Conservation (phyloP, 2,329 filamentous ascomycete genomes). For the Pestalotiopsis sp. region DNA sequence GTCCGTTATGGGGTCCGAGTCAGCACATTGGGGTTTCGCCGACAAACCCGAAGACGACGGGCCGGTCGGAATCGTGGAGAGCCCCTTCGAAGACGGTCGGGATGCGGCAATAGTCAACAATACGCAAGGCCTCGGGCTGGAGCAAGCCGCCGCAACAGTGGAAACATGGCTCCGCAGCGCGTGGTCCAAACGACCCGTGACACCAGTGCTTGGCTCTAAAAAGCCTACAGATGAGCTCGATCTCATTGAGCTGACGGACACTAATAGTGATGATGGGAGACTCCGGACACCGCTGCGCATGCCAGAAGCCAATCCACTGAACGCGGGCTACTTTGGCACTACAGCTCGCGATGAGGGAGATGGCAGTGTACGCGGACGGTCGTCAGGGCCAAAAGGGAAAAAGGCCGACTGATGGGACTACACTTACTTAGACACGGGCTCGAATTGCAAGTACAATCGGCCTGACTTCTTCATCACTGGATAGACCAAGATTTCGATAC, state of each 20-base stretch:
- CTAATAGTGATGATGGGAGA: constrained; percentile 57
- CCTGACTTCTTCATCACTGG: background rate
- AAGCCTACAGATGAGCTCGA: constrained; percentile 56
- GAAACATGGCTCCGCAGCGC: constrained; percentile 91
- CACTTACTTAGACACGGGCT: background rate
- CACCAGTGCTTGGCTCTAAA: constrained; percentile 47
- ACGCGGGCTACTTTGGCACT: constrained; percentile 34
- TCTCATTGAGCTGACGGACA: constrained; percentile 72
- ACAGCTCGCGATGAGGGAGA: constrained; percentile 43
- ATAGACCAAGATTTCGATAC: background rate
- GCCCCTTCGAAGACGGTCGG: constrained; percentile 50
- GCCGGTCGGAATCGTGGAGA: constrained; percentile 48
- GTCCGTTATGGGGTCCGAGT: constrained; percentile 65
- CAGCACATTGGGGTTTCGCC: constrained; percentile 57
- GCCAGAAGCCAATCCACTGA: constrained; percentile 31
- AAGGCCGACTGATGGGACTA: constrained; percentile 43
- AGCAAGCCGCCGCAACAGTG: constrained; percentile 83
- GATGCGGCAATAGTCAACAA: constrained; percentile 39
- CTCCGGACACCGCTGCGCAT: constrained; percentile 19
- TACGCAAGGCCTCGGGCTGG: constrained; percentile 61
- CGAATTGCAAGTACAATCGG: background rate
- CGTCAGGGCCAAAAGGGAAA: constrained; percentile 43
- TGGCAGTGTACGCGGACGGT: constrained; percentile 39
- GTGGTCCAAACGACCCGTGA: constrained; percentile 63
- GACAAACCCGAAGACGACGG: constrained; percentile 34